Evolutionary conservation across 2,329 filamentous ascomycete genomes (phyloP).

Genomic region (Pestalotiopsis sp.): DNA sequence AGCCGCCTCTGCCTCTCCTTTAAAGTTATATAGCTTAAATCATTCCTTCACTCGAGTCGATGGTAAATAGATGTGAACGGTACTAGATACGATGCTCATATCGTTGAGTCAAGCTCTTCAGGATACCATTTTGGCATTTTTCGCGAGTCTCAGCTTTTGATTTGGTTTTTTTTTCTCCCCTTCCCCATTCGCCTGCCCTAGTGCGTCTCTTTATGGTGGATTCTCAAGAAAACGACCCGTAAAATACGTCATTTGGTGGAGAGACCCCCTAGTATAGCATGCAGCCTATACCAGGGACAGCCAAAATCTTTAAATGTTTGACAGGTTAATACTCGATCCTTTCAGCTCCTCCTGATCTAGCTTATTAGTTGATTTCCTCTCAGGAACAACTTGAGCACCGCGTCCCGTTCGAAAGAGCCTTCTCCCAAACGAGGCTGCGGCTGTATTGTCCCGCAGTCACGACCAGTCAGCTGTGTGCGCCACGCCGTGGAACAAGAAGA

Average conservation of each 20-base stretch:
- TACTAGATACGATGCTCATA: not conserved
- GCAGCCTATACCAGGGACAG: not conserved
- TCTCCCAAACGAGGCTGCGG: not conserved
- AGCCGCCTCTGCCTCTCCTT: not conserved
- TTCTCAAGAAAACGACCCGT: not conserved
- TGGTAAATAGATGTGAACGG: not conserved
- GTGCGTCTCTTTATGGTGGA: not conserved
- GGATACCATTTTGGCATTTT: not conserved
- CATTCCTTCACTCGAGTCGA: not conserved
- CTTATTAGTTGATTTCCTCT: not conserved
- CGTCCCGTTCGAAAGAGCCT: not conserved
- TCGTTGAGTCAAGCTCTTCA: not conserved
- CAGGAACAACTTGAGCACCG: not conserved
- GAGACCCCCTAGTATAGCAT: not conserved
- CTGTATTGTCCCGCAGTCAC: not conserved
- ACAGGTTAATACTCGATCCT: not conserved
- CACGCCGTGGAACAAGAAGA: not conserved
- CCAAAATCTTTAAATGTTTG: not conserved
- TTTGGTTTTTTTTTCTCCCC: not conserved
- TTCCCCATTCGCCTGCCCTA: not conserved
- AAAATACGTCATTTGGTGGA: not conserved
- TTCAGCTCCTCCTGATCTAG: not conserved
- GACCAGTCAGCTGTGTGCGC: not conserved
- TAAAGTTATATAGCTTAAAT: not conserved
- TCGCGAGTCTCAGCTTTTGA: not conserved